Conservation (phyloP, 495 filamentous ascomycete species). For the Entonaema liquescens region DNA sequence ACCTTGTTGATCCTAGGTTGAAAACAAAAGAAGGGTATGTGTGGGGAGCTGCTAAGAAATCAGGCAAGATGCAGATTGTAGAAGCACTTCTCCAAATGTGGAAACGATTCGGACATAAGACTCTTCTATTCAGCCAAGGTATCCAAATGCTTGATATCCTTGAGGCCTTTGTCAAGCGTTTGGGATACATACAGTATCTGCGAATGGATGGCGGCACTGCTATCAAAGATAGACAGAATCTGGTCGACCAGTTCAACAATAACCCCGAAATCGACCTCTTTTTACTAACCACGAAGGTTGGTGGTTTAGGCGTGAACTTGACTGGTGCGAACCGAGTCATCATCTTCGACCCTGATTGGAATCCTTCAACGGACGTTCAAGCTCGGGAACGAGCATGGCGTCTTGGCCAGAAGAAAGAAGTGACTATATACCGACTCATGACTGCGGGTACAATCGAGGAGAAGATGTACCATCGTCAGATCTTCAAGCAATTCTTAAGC, state of each 20-base stretch:
- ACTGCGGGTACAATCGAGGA: conserved; percentile 98
- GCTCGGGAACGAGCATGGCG: conserved; percentile 97
- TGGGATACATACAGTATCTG: conserved; percentile 76
- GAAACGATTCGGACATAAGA: conserved; percentile 89
- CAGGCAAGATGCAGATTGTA: conserved; percentile 94
- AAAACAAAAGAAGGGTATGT: conserved; percentile 67
- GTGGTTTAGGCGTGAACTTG: conserved; percentile 90
- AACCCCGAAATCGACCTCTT: conserved; percentile 83
- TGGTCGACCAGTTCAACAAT: conserved; percentile 93
- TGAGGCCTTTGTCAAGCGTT: conserved; percentile 73
- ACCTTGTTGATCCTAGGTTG: conserved; percentile 73
- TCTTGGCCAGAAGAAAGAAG: conserved; percentile 90
- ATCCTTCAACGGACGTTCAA: conserved; percentile 91
- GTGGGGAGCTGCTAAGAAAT: conserved; percentile 78
- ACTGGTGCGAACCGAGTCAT: conserved; percentile 96
- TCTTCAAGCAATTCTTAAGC: conserved; percentile 94
- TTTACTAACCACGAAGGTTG: conserved; percentile 92
- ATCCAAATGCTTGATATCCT: conserved; percentile 94
- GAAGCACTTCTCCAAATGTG: conserved; percentile 84
- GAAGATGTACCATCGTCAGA: conserved; percentile 98
- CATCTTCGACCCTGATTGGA: conserved; percentile 98
- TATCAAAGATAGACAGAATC: conserved; percentile 79
- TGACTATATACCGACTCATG: conserved; percentile 94
- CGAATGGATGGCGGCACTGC: conserved; percentile 94
- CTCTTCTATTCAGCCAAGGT: conserved; percentile 88